phyloP scores from a whole-genome alignment of 805 yeast species.

The Saccharomycopsis schoenii region DNA sequence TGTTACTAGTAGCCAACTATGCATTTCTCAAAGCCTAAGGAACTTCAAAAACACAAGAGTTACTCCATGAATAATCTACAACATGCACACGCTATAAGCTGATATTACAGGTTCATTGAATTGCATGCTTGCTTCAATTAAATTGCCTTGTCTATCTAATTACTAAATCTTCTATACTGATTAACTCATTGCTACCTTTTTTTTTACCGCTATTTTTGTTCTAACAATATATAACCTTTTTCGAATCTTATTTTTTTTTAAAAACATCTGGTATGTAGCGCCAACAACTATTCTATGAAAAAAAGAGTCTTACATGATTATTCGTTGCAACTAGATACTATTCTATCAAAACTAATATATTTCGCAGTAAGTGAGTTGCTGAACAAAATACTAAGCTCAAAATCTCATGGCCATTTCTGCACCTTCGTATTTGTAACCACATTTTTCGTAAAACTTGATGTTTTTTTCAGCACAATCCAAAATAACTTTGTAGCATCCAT shows the following conservation, averaged over 20 bases:
- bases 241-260: neutral
- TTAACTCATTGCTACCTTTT: neutral
- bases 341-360: neutral
- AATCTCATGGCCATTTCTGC: slow-evolving; percentile 56
- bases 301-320: too few species aligned
- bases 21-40: too few species aligned
- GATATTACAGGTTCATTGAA: too few species aligned
- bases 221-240: neutral
- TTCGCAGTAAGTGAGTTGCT: neutral
- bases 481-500: slow-evolving; percentile 80
- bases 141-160: too few species aligned
- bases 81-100: too few species aligned
- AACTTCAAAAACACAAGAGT: too few species aligned
- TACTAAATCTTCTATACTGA: neutral
- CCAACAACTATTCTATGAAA: neutral
- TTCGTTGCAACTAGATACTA: neutral
- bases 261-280: neutral
- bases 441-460: slow-evolving; percentile 78
- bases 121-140: too few species aligned
- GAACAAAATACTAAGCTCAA: slow-evolving; percentile 8
- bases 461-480: slow-evolving; percentile 83
- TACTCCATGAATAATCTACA: too few species aligned
- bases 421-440: slow-evolving; percentile 64
- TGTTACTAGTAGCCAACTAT: too few species aligned
- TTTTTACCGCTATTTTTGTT: neutral